Percentiles rank a stretch among this genome's conserved stretches.
phyloP scores from a whole-genome alignment of 345 rosid species.

The Viola odorata region DNA sequence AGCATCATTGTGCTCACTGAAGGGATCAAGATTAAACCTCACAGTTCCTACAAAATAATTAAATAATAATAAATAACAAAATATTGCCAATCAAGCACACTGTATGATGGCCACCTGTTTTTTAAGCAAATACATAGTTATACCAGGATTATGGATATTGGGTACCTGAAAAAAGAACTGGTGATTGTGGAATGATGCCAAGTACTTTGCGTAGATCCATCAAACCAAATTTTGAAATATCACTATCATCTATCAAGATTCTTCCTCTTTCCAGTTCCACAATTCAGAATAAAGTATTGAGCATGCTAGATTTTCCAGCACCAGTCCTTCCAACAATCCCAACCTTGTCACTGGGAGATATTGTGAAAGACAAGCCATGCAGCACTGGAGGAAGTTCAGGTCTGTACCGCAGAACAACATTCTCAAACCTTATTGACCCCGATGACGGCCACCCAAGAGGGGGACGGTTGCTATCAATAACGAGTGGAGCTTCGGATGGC shows the following conservation, averaged over 20 bases:
- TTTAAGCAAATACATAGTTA: too few relatives aligned
- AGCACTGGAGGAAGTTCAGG: slow-evolving; percentile 93
- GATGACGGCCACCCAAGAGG: slow-evolving; percentile 99
- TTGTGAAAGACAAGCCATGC: slow-evolving; percentile 69
- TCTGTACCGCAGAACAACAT: slow-evolving; percentile 89
- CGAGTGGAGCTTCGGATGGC: slow-evolving; percentile 82
- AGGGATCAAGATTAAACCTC: slow-evolving; percentile 97
- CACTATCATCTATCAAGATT: slow-evolving; percentile 76
- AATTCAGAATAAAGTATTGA: slow-evolving; percentile 88
- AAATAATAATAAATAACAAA: slow-evolving; percentile 5
- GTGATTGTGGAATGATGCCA: slow-evolving; percentile 97
- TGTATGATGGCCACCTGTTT: too few relatives aligned
- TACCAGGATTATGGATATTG: background rate
- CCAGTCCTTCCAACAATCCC: slow-evolving; percentile 99
- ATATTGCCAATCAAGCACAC: background rate
- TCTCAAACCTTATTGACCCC: slow-evolving; percentile 83
- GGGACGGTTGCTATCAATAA: slow-evolving; percentile 81
- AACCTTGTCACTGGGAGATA: slow-evolving; percentile 87
- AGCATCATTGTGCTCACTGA: slow-evolving; percentile 93
- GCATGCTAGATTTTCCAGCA: slow-evolving; percentile 97
- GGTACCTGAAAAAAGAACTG: slow-evolving; percentile 96
- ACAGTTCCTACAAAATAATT: slow-evolving; percentile 55
- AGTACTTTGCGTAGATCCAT: slow-evolving; percentile 92
- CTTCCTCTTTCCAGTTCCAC: slow-evolving; percentile 95
- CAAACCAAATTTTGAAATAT: slow-evolving; percentile 71